phyloP scores from a whole-genome alignment of 179 eudicot genomes.

The Beta lomatogona region DNA sequence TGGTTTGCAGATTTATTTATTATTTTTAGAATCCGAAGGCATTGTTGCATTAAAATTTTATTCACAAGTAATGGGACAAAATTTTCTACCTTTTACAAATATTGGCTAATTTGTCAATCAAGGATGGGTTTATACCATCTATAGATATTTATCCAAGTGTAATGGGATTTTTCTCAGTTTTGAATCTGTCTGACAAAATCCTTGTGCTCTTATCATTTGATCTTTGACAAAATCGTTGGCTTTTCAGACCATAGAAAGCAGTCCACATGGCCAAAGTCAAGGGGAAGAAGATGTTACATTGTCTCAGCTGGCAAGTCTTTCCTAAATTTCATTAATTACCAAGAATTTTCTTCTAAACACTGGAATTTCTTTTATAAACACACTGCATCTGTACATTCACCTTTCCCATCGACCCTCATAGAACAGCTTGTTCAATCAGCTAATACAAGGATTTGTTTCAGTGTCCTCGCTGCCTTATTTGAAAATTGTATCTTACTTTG shows the following conservation, averaged over 20 bases:
- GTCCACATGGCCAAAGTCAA: slow-evolving; percentile 46
- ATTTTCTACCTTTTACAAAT: too few species aligned
- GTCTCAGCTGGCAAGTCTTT: slow-evolving; percentile 56
- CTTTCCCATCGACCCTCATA: neutral
- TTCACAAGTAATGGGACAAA: neutral
- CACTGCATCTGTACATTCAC: neutral
- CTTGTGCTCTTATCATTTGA: slow-evolving; percentile 24
- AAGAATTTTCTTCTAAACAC: neutral
- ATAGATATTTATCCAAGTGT: neutral
- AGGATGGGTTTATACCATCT: neutral
- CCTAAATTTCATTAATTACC: neutral
- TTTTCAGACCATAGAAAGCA: slow-evolving; percentile 69
- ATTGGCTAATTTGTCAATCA: neutral
- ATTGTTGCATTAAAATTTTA: neutral
- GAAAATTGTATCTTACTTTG: neutral
- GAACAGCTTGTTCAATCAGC: neutral
- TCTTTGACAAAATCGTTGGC: slow-evolving; percentile 13
- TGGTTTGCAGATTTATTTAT: neutral
- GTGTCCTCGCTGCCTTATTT: neutral
- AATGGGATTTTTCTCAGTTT: neutral
- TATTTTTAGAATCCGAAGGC: neutral
- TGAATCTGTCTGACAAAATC: neutral
- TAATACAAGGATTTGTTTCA: neutral
- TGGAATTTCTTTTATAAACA: neutral
- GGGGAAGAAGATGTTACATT: slow-evolving; percentile 58